phyloP scores from a whole-genome alignment of 352 stramenopile genomes.

The Lagenidium sp. region DNA sequence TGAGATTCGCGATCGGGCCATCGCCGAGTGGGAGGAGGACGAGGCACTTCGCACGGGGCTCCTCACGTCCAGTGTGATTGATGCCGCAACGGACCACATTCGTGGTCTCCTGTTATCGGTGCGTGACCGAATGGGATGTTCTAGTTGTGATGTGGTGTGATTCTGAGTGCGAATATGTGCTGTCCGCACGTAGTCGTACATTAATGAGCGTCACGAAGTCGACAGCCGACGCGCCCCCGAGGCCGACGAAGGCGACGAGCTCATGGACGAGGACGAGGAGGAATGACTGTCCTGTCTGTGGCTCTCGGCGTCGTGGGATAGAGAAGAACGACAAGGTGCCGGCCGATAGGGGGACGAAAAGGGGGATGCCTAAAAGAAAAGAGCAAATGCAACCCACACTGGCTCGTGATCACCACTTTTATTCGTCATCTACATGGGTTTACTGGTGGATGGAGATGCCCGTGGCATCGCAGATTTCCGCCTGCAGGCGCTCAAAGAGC shows the following conservation, averaged over 20 bases:
- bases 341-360: neutral
- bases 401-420: no score
- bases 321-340: neutral
- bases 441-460: conserved; percentile 76
- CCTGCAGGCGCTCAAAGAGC: conserved; percentile 55
- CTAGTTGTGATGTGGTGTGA: neutral
- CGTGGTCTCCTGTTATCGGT: conserved; percentile 63
- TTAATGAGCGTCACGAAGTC: conserved; percentile 68
- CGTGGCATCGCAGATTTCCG: conserved; percentile 70
- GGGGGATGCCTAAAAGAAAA: conserved; percentile 2
- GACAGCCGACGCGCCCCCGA: no score
- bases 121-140: conserved; percentile 4
- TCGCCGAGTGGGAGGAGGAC: conserved; percentile 72
- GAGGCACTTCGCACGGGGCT: conserved; percentile 55
- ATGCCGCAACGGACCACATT: conserved; percentile 47
- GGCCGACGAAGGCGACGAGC: conserved; percentile 32
- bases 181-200: conserved; percentile 37
- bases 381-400: no score
- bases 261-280: conserved; percentile 13
- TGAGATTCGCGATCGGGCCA: conserved; percentile 55
- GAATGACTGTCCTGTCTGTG: neutral
- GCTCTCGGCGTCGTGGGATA: neutral
- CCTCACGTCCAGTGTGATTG: conserved; percentile 39
- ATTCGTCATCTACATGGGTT: conserved; percentile 4
- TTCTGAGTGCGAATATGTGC: no score